Evolutionary conservation across 306 rosid genomes (phyloP).

Genomic region (Quercus alba): DNA sequence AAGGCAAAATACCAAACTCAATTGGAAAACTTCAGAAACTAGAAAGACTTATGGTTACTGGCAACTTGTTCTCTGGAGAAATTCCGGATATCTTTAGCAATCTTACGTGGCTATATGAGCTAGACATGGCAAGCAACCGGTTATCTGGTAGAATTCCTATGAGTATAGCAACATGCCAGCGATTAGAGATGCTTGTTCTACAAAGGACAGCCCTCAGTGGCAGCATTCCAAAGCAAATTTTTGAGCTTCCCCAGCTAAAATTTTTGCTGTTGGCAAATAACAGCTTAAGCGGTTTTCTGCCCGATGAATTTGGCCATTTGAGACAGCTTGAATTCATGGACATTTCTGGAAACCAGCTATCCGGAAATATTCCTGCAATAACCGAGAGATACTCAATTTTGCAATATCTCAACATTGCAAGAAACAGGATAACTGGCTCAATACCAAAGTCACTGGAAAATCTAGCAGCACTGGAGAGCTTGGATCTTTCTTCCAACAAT

Average conservation of each 20-base stretch:
- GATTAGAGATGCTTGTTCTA: neutral
- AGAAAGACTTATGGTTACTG: neutral
- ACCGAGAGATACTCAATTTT: conserved; percentile 2
- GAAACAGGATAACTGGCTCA: conserved; percentile 36
- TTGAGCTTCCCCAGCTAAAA: conserved; percentile 21
- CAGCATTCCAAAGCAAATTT: conserved; percentile 34
- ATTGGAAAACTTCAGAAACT: conserved; percentile 24
- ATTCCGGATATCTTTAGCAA: conserved; percentile 44
- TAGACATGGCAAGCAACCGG: conserved; percentile 7
- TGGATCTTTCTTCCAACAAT: conserved; percentile 42
- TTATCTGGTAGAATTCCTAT: conserved; percentile 23
- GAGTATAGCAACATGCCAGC: conserved; percentile 27
- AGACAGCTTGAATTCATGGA: conserved; percentile 16
- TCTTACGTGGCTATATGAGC: conserved; percentile 2
- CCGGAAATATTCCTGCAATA: conserved; percentile 26
- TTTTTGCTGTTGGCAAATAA: conserved; percentile 10
- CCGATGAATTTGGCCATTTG: conserved; percentile 20
- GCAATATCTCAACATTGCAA: conserved; percentile 6
- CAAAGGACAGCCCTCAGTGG: conserved; percentile 26
- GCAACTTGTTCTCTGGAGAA: conserved; percentile 31
- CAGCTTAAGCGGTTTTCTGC: conserved; percentile 30
- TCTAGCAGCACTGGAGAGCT: conserved; percentile 20
- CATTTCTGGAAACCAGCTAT: conserved; percentile 26
- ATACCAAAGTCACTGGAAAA: conserved; percentile 30
- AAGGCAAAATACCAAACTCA: conserved; percentile 29